Conservation (phyloP, 78 protist genomes). For the Diacronema lutheri region DNA sequence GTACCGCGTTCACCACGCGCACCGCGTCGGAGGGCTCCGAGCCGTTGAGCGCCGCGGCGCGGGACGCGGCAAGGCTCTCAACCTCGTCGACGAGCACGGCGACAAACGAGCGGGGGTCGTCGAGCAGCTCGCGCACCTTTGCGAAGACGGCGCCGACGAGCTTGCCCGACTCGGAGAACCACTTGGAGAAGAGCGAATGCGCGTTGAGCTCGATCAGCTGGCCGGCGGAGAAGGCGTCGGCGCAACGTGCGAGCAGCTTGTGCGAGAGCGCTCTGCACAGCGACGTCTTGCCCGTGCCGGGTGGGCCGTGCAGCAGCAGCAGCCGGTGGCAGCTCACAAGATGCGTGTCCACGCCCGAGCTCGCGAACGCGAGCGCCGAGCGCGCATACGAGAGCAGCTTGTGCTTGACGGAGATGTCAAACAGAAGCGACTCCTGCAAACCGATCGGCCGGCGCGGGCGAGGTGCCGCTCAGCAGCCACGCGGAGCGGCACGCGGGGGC, state of each 20-base stretch:
- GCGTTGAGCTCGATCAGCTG: constrained; percentile 65
- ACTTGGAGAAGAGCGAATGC: constrained; percentile 86
- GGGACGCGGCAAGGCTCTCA: constrained; percentile 87
- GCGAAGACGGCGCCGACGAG: constrained; percentile 82
- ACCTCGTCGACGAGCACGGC: constrained; percentile 75
- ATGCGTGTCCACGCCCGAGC: constrained; percentile 33
- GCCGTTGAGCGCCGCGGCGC: constrained; percentile 69
- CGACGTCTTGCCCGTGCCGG: constrained; percentile 94
- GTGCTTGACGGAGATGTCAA: constrained; percentile 25
- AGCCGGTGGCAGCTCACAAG: constrained; percentile 71
- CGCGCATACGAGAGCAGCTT: constrained; percentile 52
- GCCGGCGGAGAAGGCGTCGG: background rate
- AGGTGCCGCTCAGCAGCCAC: too few relatives aligned
- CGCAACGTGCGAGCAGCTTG: constrained; percentile 74
- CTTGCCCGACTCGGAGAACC: constrained; percentile 97
- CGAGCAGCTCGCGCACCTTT: constrained; percentile 20
- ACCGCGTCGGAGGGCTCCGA: constrained; percentile 94
- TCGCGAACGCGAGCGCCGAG: constrained; percentile 52
- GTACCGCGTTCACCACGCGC: constrained; percentile 95
- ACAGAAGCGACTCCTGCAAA: background rate
- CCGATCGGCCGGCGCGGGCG: too few relatives aligned
- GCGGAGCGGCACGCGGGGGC: too few relatives aligned
- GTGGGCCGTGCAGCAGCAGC: constrained; percentile 93
- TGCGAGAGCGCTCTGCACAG: constrained; percentile 88
- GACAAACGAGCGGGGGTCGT: background rate